Evolutionary conservation across 805 yeast genomes (phyloP).

Genomic region (Priceomyces haplophilus): DNA sequence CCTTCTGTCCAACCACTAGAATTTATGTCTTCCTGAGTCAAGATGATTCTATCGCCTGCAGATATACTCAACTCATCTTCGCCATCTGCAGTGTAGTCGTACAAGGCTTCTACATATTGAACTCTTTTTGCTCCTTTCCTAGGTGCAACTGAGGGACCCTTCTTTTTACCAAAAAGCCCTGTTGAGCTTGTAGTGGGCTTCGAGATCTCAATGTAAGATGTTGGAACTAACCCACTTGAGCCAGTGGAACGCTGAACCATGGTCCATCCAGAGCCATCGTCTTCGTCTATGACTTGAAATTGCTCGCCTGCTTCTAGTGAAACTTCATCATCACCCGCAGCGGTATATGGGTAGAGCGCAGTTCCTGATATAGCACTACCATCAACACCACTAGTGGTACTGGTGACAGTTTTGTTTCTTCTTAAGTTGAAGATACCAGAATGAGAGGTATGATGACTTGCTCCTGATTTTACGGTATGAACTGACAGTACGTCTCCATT

Average conservation of each 20-base stretch:
- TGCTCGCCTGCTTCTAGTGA: conserved; percentile 58
- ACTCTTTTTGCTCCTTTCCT: conserved; percentile 66
- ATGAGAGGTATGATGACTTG: conserved; percentile 27
- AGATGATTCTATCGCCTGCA: conserved; percentile 70
- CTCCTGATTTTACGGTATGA: conserved; percentile 29
- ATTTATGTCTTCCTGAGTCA: conserved; percentile 54
- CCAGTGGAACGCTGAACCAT: conserved; percentile 45
- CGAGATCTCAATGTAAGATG: conserved; percentile 61
- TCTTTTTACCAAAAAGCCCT: conserved; percentile 31
- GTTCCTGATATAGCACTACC: conserved; percentile 28
- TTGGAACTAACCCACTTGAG: conserved; percentile 77
- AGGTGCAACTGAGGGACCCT: conserved; percentile 82
- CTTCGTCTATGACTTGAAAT: conserved; percentile 57
- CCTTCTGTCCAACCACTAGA: conserved; percentile 97
- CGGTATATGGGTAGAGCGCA: conserved; percentile 64
- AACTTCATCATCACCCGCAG: conserved; percentile 75
- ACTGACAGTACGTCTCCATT: conserved; percentile 30
- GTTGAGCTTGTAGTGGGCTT: conserved; percentile 7
- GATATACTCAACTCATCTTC: conserved; percentile 71
- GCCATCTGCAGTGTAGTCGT: conserved; percentile 74
- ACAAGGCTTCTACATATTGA: conserved; percentile 63
- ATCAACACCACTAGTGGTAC: conserved; percentile 15
- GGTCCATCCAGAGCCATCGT: conserved; percentile 96
- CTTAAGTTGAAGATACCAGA: conserved; percentile 39
- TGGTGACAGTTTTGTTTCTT: conserved; percentile 28